phyloP scores from a whole-genome alignment of 2,329 filamentous ascomycete species.

The Pseudovirgaria hyperparasitica region DNA sequence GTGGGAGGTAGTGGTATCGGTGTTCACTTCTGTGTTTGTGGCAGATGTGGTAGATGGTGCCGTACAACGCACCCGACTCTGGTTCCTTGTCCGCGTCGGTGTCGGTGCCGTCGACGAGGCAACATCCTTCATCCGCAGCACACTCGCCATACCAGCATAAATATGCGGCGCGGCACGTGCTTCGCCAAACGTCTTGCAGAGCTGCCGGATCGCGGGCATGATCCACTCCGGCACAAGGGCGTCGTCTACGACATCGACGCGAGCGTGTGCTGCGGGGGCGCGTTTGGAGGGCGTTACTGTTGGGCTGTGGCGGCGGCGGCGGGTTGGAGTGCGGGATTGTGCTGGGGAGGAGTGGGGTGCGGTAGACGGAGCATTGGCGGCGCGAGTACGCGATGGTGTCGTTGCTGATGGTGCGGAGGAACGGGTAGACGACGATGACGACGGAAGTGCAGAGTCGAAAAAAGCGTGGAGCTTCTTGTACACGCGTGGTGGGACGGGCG shows the following conservation, averaged over 20 bases:
- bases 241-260: constrained; percentile 1
- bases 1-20: too few species aligned
- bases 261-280: constrained; percentile 14
- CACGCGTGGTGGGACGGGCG: constrained; percentile 22
- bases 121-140: constrained; percentile 24
- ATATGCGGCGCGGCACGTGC: constrained; percentile 57
- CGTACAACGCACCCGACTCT: too few species aligned
- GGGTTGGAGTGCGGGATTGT: constrained; percentile 3
- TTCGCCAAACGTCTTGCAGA: constrained; percentile 51
- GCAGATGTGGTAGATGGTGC: too few species aligned
- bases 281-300: constrained; percentile 7
- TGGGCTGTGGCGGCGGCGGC: constrained; percentile 12
- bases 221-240: constrained; percentile 41
- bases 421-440: constrained; percentile 13
- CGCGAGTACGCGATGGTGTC: constrained; percentile 8
- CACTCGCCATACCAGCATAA: constrained; percentile 56
- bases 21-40: too few species aligned
- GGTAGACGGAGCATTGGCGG: constrained; percentile 11
- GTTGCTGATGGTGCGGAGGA: constrained; percentile 17
- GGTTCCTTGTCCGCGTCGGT: too few species aligned
- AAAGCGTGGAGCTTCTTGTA: constrained; percentile 78
- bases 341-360: constrained; percentile 14
- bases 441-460: constrained; percentile 59
- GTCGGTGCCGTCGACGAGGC: constrained; percentile 2
- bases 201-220: constrained; percentile 51